phyloP scores from a whole-genome alignment of 2,329 filamentous ascomycete species.

The Aspergillus sergii region DNA sequence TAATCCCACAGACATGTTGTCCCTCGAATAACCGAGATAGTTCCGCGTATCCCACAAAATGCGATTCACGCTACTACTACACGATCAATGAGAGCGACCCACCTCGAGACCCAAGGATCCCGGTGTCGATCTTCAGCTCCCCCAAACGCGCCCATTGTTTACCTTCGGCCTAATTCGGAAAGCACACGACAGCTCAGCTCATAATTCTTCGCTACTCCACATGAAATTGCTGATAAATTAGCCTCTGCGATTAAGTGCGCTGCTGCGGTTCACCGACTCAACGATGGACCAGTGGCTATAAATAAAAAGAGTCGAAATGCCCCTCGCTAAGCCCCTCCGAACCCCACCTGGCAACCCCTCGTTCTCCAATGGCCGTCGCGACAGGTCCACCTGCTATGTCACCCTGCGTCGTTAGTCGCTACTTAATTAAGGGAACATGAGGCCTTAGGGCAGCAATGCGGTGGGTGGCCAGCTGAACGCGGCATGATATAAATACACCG shows the following conservation, averaged over 20 bases:
- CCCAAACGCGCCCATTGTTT: not conserved
- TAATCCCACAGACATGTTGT: not conserved
- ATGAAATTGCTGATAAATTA: not conserved
- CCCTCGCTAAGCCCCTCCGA: conserved; percentile 4
- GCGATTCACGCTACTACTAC: not conserved
- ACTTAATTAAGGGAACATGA: not conserved
- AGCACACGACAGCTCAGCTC: not conserved
- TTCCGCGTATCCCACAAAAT: not conserved
- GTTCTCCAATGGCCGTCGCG: not conserved
- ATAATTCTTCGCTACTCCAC: not conserved
- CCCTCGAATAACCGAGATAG: not conserved
- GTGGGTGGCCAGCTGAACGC: not conserved
- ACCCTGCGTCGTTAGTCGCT: conserved; percentile 1
- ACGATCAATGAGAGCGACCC: not conserved
- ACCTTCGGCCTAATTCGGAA: not conserved
- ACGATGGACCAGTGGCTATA: not conserved
- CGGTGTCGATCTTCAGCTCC: not conserved
- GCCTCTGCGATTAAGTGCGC: not conserved
- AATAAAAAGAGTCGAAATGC: not conserved
- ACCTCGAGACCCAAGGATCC: not conserved
- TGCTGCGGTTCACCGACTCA: not conserved
- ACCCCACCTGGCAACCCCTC: not conserved
- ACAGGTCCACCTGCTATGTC: not conserved
- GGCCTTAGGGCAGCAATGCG: conserved; percentile 2
- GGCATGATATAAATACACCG: not conserved